These are phyloP conservation scores for Talaromyces verruculosus DNA, from an alignment of 2,329 filamentous ascomycete species.

Conservation along the genomic window DNA sequence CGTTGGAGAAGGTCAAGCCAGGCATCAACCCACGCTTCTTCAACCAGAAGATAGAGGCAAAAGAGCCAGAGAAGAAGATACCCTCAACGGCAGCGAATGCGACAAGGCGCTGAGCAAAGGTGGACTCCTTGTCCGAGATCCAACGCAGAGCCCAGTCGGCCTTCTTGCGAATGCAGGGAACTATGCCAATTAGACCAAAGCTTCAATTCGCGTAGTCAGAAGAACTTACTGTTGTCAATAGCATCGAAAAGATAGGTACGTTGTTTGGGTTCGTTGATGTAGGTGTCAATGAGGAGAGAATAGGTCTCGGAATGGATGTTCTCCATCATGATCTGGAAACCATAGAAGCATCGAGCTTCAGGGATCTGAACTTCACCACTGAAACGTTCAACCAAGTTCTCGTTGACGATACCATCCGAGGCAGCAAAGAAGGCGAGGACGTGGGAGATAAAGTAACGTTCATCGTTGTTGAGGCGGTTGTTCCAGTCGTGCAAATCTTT, in stretches of 20 bases:
- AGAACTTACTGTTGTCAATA: constrained; percentile 83
- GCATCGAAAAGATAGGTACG: constrained; percentile 95
- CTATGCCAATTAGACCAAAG: constrained; percentile 46
- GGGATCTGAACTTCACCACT: constrained; percentile 94
- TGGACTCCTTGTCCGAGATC: constrained; percentile 91
- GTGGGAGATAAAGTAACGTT: constrained; percentile 97
- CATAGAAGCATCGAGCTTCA: constrained; percentile 98
- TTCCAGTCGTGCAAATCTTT: constrained; percentile 99
- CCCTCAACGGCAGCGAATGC: constrained; percentile 98
- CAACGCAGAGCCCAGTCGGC: constrained; percentile 95
- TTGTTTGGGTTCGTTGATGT: constrained; percentile 97
- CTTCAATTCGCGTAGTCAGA: background rate
- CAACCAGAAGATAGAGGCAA: constrained; percentile 99
- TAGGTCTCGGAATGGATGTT: constrained; percentile 99
- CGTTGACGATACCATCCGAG: constrained; percentile 98
- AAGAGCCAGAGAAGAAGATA: constrained; percentile 99
- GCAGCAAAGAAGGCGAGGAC: constrained; percentile 99
- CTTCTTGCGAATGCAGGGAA: constrained; percentile 97
- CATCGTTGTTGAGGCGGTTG: constrained; percentile 93
- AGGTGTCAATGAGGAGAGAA: constrained; percentile 97
- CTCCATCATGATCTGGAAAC: constrained; percentile 99
- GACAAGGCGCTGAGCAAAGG: constrained; percentile 91
- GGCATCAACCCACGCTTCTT: constrained; percentile 99
- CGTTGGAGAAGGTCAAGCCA: constrained; percentile 97
- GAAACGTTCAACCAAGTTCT: constrained; percentile 98